These are phyloP conservation scores for Alternaria postmessia DNA, from an alignment of 2,329 filamentous ascomycete species.

Conservation along the genomic window DNA sequence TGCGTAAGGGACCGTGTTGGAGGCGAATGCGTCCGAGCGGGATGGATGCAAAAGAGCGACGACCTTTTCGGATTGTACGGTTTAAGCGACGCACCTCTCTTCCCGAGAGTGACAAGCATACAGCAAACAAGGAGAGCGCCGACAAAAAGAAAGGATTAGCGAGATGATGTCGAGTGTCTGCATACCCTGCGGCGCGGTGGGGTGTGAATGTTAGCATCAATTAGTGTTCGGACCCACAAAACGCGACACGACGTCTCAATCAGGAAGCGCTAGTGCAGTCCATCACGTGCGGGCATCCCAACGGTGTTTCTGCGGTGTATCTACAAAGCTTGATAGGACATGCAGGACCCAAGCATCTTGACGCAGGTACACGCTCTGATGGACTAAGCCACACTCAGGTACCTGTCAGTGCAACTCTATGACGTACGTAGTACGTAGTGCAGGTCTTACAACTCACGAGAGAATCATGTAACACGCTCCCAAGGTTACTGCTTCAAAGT, in stretches of 20 bases:
- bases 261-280: conserved; percentile 8
- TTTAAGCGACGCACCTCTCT: conserved; percentile 46
- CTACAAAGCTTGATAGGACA: conserved; percentile 6
- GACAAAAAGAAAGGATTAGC: conserved; percentile 37
- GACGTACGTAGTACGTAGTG: conserved; percentile 3
- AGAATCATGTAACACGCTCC: neutral
- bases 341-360: conserved; percentile 5
- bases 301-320: conserved; percentile 10
- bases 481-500: neutral
- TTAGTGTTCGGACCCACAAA: conserved; percentile 25
- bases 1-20: conserved; percentile 20
- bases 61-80: conserved; percentile 36
- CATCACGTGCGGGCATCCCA: conserved; percentile 13
- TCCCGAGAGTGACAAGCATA: conserved; percentile 46
- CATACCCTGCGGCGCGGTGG: conserved; percentile 31
- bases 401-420: neutral
- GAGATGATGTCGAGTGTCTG: conserved; percentile 29
- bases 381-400: neutral
- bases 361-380: conserved; percentile 8
- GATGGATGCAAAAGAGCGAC: conserved; percentile 27
- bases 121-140: conserved; percentile 43
- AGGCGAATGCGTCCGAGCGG: conserved; percentile 26
- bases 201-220: conserved; percentile 18
- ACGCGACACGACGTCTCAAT: conserved; percentile 30
- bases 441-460: neutral